A percentile compares a stretch with the other conserved stretches of the same genome.
These are phyloP conservation scores for Penicillium waksmanii DNA, from an alignment of 495 filamentous ascomycete genomes.

Conservation along the genomic window DNA sequence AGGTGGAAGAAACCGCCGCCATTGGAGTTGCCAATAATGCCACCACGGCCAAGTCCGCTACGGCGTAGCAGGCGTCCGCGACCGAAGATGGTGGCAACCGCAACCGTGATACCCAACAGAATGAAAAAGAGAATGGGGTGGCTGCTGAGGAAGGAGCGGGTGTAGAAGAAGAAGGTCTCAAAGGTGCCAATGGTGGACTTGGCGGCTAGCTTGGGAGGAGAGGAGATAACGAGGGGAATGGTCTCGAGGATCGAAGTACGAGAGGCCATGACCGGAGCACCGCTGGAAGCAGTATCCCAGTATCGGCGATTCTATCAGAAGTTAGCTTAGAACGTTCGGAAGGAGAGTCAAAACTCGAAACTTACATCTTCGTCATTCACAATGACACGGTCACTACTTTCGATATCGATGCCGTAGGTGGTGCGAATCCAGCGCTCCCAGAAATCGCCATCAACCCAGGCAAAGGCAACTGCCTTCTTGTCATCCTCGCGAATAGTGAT, in stretches of 20 bases:
- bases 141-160: slow-evolving; percentile 64
- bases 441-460: slow-evolving; percentile 98
- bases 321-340: slow-evolving; percentile 30
- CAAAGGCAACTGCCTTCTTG: slow-evolving; percentile 89
- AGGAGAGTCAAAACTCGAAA: slow-evolving; percentile 17
- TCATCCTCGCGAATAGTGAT: slow-evolving; percentile 87
- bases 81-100: slow-evolving; percentile 36
- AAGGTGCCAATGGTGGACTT: slow-evolving; percentile 83
- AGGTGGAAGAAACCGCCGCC: slow-evolving; percentile 74
- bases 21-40: slow-evolving; percentile 59
- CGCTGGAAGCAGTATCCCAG: slow-evolving; percentile 91
- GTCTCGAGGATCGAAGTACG: slow-evolving; percentile 96
- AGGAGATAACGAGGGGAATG: slow-evolving; percentile 72
- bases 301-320: slow-evolving; percentile 76
- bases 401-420: slow-evolving; percentile 88
- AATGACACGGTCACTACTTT: slow-evolving; percentile 86
- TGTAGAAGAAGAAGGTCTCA: slow-evolving; percentile 77
- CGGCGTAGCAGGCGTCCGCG: slow-evolving; percentile 40
- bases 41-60: slow-evolving; percentile 39
- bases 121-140: slow-evolving; percentile 75
- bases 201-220: slow-evolving; percentile 78
- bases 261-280: slow-evolving; percentile 83
- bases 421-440: slow-evolving; percentile 97
- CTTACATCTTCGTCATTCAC: slow-evolving; percentile 98
- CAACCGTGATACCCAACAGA: slow-evolving; percentile 55